Evolutionary conservation across 2,329 filamentous ascomycete genomes (phyloP).

Genomic region (Claviceps monticola): DNA sequence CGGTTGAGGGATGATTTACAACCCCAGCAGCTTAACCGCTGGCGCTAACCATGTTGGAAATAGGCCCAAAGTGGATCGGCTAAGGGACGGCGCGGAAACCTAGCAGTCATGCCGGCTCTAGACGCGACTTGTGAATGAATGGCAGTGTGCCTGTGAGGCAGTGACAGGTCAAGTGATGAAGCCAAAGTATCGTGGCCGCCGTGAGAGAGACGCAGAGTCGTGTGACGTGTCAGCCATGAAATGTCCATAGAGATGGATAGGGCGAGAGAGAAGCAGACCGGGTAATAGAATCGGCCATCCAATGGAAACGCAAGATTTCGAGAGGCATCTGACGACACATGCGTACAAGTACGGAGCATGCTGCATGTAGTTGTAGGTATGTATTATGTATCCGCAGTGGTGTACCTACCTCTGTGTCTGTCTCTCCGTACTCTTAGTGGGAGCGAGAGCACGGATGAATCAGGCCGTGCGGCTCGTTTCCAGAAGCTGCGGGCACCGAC

Average conservation of each 20-base stretch:
- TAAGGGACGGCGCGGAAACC: conserved; percentile 3
- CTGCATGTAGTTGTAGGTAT: not conserved
- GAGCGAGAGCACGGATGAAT: conserved; percentile 3
- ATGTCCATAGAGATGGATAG: not conserved
- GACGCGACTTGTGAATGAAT: not conserved
- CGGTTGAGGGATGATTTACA: not conserved
- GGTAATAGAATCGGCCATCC: not conserved
- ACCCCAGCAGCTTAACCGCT: not conserved
- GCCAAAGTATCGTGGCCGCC: not conserved
- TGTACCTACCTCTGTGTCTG: not conserved
- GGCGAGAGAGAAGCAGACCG: no score
- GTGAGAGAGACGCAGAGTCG: not conserved
- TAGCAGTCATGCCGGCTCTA: conserved; percentile 1
- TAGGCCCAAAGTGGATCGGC: not conserved
- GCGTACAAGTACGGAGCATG: not conserved
- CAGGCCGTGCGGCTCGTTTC: conserved; percentile 2
- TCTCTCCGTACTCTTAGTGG: no score
- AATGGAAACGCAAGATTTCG: not conserved
- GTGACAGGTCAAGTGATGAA: not conserved
- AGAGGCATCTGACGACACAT: not conserved
- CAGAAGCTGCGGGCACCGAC: conserved; percentile 1
- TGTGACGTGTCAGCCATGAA: not conserved
- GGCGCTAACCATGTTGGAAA: conserved; percentile 1
- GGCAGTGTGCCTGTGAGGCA: not conserved
- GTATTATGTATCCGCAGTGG: no score